phyloP scores from a whole-genome alignment of 2,329 filamentous ascomycete genomes.

The Pezicula carpinea region DNA sequence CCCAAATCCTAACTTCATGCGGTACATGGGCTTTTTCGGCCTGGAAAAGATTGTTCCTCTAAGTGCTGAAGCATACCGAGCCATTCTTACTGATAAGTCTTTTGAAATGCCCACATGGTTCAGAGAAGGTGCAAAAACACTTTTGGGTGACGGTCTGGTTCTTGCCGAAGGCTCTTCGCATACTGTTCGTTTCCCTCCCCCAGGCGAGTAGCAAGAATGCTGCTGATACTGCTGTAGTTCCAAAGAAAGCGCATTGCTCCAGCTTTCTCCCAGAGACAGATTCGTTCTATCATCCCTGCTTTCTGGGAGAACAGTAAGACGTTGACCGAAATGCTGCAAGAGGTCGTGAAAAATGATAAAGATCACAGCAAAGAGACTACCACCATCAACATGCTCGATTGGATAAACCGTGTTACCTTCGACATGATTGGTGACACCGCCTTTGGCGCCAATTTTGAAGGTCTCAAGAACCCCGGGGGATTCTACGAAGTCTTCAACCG shows the following conservation, averaged over 20 bases:
- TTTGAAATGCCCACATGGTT: constrained; percentile 3
- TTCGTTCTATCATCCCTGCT: neutral
- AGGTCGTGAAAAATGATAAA: neutral
- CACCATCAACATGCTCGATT: constrained; percentile 1
- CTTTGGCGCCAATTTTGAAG: constrained; percentile 1
- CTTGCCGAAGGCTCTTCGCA: neutral
- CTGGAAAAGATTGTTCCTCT: constrained; percentile 1
- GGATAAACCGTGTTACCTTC: constrained; percentile 3
- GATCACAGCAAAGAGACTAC: neutral
- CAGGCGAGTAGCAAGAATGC: neutral
- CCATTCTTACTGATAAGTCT: neutral
- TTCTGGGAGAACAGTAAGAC: constrained; percentile 1
- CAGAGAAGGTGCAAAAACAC: constrained; percentile 1
- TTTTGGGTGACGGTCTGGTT: constrained; percentile 4
- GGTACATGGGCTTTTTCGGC: neutral
- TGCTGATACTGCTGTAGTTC: neutral
- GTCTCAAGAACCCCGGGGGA: neutral
- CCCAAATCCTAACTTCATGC: neutral
- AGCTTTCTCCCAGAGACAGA: neutral
- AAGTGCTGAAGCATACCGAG: neutral
- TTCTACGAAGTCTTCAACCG: constrained; percentile 2
- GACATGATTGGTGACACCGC: constrained; percentile 3
- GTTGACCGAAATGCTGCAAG: neutral
- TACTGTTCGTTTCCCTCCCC: neutral
- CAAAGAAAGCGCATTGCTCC: constrained; percentile 1